Conservation (phyloP, 2,329 filamentous ascomycete species). For the Talaromyces sp. region DNA sequence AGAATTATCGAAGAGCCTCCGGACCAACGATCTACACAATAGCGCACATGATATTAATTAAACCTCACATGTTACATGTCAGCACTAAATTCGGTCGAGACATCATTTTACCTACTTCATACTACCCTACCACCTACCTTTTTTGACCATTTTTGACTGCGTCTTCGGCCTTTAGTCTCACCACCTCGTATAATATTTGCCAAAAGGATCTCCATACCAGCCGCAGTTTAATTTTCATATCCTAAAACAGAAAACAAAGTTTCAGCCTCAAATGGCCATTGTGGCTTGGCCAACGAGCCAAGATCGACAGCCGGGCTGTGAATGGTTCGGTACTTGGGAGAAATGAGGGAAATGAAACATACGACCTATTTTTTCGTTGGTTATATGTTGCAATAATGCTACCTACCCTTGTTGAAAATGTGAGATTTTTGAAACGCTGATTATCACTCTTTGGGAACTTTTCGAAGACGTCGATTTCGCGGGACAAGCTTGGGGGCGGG, state of each 20-base stretch:
- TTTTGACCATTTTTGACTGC: background rate
- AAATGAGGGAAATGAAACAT: background rate
- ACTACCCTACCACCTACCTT: background rate
- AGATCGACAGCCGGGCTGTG: background rate
- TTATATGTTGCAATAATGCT: background rate
- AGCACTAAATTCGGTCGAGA: background rate
- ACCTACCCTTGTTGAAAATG: background rate
- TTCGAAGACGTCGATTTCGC: background rate
- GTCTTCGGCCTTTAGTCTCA: background rate
- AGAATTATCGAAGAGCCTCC: background rate
- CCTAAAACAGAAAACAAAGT: background rate
- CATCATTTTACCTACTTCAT: background rate
- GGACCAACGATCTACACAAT: background rate
- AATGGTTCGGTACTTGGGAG: background rate
- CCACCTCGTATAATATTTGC: background rate
- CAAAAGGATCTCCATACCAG: background rate
- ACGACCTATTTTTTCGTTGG: background rate
- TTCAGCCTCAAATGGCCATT: background rate
- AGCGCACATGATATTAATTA: background rate
- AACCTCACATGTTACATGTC: background rate
- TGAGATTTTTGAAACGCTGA: background rate
- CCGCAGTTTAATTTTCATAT: background rate
- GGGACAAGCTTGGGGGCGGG: background rate
- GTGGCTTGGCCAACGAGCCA: constrained; percentile 4
- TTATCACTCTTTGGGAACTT: background rate